Conservation (phyloP, 2,329 filamentous ascomycete species). For the Parastagonospora avenae region DNA sequence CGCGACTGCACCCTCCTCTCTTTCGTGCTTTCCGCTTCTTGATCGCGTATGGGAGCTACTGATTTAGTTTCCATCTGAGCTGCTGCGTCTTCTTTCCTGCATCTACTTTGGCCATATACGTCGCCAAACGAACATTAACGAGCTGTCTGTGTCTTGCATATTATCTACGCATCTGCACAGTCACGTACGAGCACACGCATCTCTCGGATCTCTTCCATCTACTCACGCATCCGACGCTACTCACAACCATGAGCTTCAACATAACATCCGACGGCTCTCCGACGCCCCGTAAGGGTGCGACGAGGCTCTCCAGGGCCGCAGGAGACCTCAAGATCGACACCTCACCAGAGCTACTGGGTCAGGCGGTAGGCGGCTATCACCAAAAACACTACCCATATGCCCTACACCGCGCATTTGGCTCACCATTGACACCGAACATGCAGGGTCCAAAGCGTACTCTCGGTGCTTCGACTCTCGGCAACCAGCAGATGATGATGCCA, state of each 20-base stretch:
- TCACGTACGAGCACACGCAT: constrained; percentile 28
- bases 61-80: constrained; percentile 32
- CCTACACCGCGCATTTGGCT: constrained; percentile 23
- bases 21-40: constrained; percentile 26
- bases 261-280: constrained; percentile 50
- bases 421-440: constrained; percentile 41
- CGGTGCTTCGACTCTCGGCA: constrained; percentile 43
- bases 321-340: constrained; percentile 41
- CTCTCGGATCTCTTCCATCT: constrained; percentile 42
- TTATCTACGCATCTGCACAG: constrained; percentile 42
- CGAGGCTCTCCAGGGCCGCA: constrained; percentile 34
- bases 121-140: constrained; percentile 32
- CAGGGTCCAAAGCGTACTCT: constrained; percentile 49
- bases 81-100: constrained; percentile 31
- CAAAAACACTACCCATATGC: constrained; percentile 26
- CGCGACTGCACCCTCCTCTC: constrained; percentile 12
- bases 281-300: constrained; percentile 45
- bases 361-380: constrained; percentile 39
- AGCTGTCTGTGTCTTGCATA: constrained; percentile 39
- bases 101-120: constrained; percentile 47
- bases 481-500: constrained; percentile 29
- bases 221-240: constrained; percentile 24
- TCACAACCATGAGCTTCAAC: constrained; percentile 43
- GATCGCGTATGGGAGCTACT: constrained; percentile 13
- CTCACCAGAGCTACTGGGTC: constrained; percentile 41